These are phyloP conservation scores for Arthrinium puccinioides DNA, from an alignment of 2,329 filamentous ascomycete genomes.

Conservation along the genomic window DNA sequence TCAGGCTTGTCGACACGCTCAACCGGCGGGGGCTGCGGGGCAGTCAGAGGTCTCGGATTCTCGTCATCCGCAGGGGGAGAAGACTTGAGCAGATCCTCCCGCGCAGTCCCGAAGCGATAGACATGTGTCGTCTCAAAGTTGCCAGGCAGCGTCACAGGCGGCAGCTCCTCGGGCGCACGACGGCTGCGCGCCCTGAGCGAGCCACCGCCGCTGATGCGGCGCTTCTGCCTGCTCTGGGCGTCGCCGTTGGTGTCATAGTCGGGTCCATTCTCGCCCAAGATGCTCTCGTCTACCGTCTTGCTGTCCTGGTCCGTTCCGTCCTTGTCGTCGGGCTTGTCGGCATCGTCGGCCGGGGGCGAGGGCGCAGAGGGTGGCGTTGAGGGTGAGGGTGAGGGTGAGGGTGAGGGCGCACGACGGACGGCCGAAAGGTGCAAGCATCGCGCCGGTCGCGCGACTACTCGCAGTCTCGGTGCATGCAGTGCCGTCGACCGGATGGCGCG, in stretches of 20 bases:
- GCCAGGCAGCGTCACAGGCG: slow-evolving; percentile 46
- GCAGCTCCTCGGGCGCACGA: slow-evolving; percentile 33
- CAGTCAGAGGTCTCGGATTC: neutral
- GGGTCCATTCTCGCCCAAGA: slow-evolving; percentile 13
- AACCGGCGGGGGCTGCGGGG: neutral
- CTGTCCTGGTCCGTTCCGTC: slow-evolving; percentile 4
- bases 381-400: too few relatives aligned
- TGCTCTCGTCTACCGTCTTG: slow-evolving; percentile 8
- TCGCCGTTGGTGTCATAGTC: slow-evolving; percentile 10
- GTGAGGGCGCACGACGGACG: slow-evolving; percentile 8
- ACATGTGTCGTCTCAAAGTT: slow-evolving; percentile 50
- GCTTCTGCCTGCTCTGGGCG: slow-evolving; percentile 16
- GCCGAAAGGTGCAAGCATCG: slow-evolving; percentile 17
- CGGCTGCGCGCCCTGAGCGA: slow-evolving; percentile 14
- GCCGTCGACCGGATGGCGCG: slow-evolving; percentile 22
- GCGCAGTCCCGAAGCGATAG: slow-evolving; percentile 25
- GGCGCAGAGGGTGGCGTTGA: slow-evolving; percentile 6
- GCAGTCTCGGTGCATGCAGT: slow-evolving; percentile 11
- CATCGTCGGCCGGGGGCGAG: slow-evolving; percentile 7
- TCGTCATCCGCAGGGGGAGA: slow-evolving; percentile 7
- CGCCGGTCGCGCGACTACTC: slow-evolving; percentile 6
- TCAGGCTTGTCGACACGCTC: neutral
- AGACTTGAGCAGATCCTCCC: slow-evolving; percentile 10
- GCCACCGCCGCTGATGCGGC: slow-evolving; percentile 10
- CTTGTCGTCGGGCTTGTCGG: slow-evolving; percentile 11